Evolutionary conservation across 192 early-diverging fungal species (phyloP).

Genomic region (Podila epigama): DNA sequence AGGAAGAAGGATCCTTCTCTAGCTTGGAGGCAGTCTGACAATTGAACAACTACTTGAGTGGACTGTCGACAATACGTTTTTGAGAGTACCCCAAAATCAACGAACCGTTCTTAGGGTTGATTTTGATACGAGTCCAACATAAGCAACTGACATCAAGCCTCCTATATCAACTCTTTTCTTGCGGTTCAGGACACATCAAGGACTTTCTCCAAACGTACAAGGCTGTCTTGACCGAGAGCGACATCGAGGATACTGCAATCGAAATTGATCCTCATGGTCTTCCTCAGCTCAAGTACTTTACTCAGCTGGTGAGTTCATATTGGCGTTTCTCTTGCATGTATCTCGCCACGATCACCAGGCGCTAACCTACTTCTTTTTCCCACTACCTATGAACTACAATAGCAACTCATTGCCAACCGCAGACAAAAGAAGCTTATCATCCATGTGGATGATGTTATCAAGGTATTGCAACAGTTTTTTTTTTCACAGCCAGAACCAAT

Average conservation of each 20-base stretch:
- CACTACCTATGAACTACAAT: not conserved
- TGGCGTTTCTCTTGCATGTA: not conserved
- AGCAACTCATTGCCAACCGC: constrained; percentile 74
- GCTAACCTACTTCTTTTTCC: not conserved
- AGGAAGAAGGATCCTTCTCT: too few species aligned
- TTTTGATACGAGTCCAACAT: too few species aligned
- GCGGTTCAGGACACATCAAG: constrained; percentile 28
- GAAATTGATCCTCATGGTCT: constrained; percentile 23
- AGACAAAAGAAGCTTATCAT: constrained; percentile 64
- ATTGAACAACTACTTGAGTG: too few species aligned
- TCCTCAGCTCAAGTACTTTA: constrained; percentile 44
- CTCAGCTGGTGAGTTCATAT: constrained; percentile 20
- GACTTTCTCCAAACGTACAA: constrained; percentile 47
- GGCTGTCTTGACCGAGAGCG: constrained; percentile 37
- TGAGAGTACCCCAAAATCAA: too few species aligned
- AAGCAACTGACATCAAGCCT: too few species aligned
- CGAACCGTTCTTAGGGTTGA: too few species aligned
- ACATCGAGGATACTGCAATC: constrained; percentile 39
- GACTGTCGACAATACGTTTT: too few species aligned
- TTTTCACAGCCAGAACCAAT: not conserved
- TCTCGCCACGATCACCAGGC: not conserved
- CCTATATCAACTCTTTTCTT: too few species aligned
- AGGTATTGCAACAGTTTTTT: constrained; percentile 14
- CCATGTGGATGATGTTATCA: constrained; percentile 73
- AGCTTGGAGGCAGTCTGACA: too few species aligned